Percentiles rank a stretch among this genome's conserved stretches.
phyloP scores from a whole-genome alignment of 2,329 filamentous ascomycete genomes.

The Juglanconis juglandina region DNA sequence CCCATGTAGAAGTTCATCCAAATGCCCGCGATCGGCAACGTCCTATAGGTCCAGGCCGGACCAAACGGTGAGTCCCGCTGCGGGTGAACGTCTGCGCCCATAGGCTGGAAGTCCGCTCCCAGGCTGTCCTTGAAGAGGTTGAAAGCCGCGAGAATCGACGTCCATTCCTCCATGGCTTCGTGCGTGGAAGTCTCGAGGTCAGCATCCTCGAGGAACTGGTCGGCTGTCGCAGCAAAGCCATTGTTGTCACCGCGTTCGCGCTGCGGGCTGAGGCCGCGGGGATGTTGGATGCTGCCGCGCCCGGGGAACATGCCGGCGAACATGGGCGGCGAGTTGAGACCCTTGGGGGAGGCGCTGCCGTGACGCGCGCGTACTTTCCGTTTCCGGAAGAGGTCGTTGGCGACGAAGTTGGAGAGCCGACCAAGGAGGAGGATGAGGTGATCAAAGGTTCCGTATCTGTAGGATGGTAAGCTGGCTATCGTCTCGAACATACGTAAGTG shows the following conservation, averaged over 20 bases:
- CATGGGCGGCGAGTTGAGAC: slow-evolving; percentile 36
- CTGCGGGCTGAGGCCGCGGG: slow-evolving; percentile 54
- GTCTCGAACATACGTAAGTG: neutral
- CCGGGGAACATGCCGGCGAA: slow-evolving; percentile 57
- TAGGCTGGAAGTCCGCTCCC: slow-evolving; percentile 71
- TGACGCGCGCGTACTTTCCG: slow-evolving; percentile 53
- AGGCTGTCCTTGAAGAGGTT: slow-evolving; percentile 62
- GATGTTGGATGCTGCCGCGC: slow-evolving; percentile 45
- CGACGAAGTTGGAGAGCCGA: slow-evolving; percentile 73
- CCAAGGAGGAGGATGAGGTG: slow-evolving; percentile 80
- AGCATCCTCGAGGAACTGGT: slow-evolving; percentile 40
- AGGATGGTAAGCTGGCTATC: slow-evolving; percentile 22
- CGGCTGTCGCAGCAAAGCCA: slow-evolving; percentile 38
- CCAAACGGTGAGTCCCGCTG: slow-evolving; percentile 75
- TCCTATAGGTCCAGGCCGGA: slow-evolving; percentile 74
- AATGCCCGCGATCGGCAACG: slow-evolving; percentile 80
- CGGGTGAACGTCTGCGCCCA: slow-evolving; percentile 64
- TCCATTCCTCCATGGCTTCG: slow-evolving; percentile 77
- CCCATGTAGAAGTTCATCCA: slow-evolving; percentile 88
- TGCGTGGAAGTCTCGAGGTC: slow-evolving; percentile 63
- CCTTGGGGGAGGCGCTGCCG: slow-evolving; percentile 42
- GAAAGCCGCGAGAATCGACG: slow-evolving; percentile 69
- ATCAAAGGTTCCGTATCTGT: slow-evolving; percentile 82
- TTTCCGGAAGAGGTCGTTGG: slow-evolving; percentile 76
- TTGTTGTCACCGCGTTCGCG: slow-evolving; percentile 24